A percentile compares a stretch with the other conserved stretches of the same genome.
Evolutionary conservation across 768 basidiomycete species (phyloP).

Genomic region (Rhizopogon vinicolor): DNA sequence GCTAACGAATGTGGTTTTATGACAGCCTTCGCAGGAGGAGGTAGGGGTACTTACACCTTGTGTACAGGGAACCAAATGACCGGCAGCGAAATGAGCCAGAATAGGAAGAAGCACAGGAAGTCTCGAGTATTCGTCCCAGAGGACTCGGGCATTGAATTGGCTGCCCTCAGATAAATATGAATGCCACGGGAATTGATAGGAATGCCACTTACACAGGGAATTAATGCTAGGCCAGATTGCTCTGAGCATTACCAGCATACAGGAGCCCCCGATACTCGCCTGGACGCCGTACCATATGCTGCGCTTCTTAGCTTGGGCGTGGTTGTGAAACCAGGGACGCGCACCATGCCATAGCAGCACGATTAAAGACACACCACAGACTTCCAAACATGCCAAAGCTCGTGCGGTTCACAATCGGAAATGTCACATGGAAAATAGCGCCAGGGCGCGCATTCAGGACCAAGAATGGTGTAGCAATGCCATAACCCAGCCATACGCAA

Average conservation of each 20-base stretch:
- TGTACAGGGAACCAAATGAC: conserved; percentile 83
- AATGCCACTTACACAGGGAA: conserved; percentile 47
- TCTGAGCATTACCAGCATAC: conserved; percentile 68
- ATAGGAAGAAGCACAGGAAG: conserved; percentile 82
- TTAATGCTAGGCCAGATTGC: conserved; percentile 75
- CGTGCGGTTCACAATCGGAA: conserved; percentile 71
- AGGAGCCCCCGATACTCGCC: conserved; percentile 78
- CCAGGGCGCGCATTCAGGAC: conserved; percentile 76
- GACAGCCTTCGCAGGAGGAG: conserved; percentile 1
- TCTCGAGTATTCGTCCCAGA: conserved; percentile 73
- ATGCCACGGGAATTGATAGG: neutral
- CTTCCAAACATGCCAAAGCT: conserved; percentile 78
- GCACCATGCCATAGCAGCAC: conserved; percentile 69
- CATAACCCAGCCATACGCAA: conserved; percentile 67
- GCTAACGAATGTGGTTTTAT: conserved; percentile 26
- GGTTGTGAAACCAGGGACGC: conserved; percentile 20
- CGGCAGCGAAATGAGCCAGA: conserved; percentile 77
- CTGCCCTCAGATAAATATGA: conserved; percentile 24
- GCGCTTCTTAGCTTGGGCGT: conserved; percentile 9
- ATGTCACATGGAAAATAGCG: conserved; percentile 72
- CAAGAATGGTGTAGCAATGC: conserved; percentile 61
- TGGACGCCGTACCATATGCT: conserved; percentile 80
- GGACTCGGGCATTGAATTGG: conserved; percentile 67
- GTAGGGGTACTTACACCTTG: conserved; percentile 51
- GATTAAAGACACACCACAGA: conserved; percentile 76